A percentile compares a stretch with the other conserved stretches of the same genome.
Conservation (phyloP, 1,284 basidiomycete species). For the Xanthoconium separans region DNA sequence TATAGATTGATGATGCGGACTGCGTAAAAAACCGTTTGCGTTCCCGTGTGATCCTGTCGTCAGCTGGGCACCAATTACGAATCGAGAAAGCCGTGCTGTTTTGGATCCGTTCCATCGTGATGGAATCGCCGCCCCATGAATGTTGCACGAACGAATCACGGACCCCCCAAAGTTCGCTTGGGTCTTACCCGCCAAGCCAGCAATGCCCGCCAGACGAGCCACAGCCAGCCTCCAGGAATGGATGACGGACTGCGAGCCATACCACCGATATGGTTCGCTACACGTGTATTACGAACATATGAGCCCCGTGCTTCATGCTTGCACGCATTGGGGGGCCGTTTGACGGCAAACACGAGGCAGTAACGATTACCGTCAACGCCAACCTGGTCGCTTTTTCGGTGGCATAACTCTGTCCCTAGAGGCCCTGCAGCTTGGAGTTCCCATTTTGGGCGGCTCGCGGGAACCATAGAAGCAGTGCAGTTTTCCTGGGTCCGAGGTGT, state of each 20-base stretch:
- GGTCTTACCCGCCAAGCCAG: neutral
- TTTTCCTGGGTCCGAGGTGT: conserved; percentile 17
- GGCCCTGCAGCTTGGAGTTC: neutral
- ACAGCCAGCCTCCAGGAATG: neutral
- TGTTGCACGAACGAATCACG: conserved; percentile 4
- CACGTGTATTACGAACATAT: conserved; percentile 25
- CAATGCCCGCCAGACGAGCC: neutral
- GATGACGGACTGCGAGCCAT: conserved; percentile 7
- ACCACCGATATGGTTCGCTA: conserved; percentile 13
- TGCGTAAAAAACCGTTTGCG: neutral
- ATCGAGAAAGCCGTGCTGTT: conserved; percentile 12
- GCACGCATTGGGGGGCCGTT: conserved; percentile 15
- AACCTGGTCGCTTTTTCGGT: neutral
- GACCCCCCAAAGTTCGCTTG: neutral
- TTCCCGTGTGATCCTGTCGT: conserved; percentile 26
- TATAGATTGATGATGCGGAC: neutral
- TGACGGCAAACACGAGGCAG: conserved; percentile 31
- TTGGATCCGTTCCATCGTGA: conserved; percentile 14
- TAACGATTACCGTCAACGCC: conserved; percentile 5
- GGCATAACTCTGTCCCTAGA: conserved; percentile 1
- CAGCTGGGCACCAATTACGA: conserved; percentile 15
- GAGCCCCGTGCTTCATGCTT: conserved; percentile 21
- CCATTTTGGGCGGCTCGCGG: conserved; percentile 6
- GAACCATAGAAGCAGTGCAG: conserved; percentile 3
- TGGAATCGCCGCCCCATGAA: conserved; percentile 6